These are phyloP conservation scores for Diaporthe helianthi DNA, from an alignment of 2,329 filamentous ascomycete genomes.

Conservation along the genomic window DNA sequence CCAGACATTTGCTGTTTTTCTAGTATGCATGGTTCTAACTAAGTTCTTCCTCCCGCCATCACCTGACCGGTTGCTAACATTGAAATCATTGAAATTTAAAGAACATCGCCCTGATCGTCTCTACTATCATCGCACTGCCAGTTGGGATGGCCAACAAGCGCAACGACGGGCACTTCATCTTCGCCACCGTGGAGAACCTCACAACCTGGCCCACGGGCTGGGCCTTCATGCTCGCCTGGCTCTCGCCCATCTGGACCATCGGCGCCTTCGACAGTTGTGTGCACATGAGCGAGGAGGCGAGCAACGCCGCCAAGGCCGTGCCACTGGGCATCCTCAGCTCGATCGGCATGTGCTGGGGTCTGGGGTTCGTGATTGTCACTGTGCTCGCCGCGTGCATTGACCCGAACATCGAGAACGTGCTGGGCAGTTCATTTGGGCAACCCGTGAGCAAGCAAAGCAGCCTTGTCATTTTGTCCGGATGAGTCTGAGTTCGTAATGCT, in stretches of 20 bases:
- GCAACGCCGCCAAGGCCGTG: conserved; percentile 65
- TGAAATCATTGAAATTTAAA: background rate
- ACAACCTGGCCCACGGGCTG: conserved; percentile 65
- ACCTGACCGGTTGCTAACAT: background rate
- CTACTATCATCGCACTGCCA: conserved; percentile 64
- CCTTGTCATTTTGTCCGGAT: conserved; percentile 34
- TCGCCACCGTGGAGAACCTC: conserved; percentile 61
- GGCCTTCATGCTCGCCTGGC: conserved; percentile 66
- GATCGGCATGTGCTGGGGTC: conserved; percentile 57
- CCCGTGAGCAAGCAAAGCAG: conserved; percentile 66
- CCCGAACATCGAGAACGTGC: conserved; percentile 55
- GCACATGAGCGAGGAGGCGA: conserved; percentile 62
- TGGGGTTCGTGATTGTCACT: conserved; percentile 64
- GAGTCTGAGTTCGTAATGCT: background rate
- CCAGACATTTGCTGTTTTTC: conserved; percentile 61
- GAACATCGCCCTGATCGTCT: conserved; percentile 62
- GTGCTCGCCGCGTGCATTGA: conserved; percentile 65
- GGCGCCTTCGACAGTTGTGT: conserved; percentile 64
- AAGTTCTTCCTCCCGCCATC: background rate
- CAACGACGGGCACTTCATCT: conserved; percentile 59
- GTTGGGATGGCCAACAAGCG: conserved; percentile 51
- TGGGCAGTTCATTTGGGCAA: conserved; percentile 60
- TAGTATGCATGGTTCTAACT: too few species aligned
- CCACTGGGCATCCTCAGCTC: conserved; percentile 66
- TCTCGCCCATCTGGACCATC: conserved; percentile 68